Evolutionary conservation across 208 protist genomes (phyloP).

Genomic region (Acanthamoeba sp.): DNA sequence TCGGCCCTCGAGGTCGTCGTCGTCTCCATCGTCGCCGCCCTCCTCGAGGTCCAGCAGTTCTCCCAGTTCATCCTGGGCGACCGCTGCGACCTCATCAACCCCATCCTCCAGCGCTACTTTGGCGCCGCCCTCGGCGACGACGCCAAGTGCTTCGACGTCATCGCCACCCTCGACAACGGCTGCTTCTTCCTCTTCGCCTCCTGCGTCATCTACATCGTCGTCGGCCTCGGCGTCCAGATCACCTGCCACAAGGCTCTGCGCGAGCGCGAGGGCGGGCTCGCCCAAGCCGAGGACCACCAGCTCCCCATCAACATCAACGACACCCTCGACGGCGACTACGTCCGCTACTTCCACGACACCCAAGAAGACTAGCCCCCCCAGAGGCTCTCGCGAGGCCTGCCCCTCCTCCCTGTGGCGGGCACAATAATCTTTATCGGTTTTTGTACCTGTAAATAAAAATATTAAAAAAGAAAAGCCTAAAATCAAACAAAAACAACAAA

Average conservation of each 20-base stretch:
- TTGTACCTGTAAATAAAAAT: too few species aligned
- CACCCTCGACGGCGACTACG: background rate
- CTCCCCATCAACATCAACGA: slow-evolving; percentile 25
- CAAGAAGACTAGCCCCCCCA: background rate
- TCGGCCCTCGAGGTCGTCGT: slow-evolving; percentile 92
- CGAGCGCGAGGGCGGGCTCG: slow-evolving; percentile 4
- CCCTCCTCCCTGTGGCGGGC: too few species aligned
- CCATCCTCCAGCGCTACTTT: slow-evolving; percentile 80
- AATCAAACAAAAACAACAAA: background rate
- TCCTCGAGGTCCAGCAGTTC: slow-evolving; percentile 94
- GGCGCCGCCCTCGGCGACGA: slow-evolving; percentile 44
- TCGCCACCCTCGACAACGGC: slow-evolving; percentile 75
- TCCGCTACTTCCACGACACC: background rate
- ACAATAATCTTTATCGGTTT: too few species aligned
- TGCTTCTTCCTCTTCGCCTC: slow-evolving; percentile 80
- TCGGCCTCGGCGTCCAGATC: slow-evolving; percentile 62
- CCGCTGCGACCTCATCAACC: slow-evolving; percentile 85
- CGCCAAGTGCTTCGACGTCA: slow-evolving; percentile 84
- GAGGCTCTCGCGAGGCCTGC: too few species aligned
- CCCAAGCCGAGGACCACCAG: background rate
- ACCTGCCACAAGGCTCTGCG: background rate
- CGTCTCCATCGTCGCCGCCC: slow-evolving; percentile 91
- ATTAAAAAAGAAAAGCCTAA: background rate
- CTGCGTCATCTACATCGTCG: slow-evolving; percentile 77
- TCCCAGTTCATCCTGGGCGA: slow-evolving; percentile 93